Evolutionary conservation across 768 basidiomycete genomes (phyloP).

Genomic region (Calvatia gigantea): DNA sequence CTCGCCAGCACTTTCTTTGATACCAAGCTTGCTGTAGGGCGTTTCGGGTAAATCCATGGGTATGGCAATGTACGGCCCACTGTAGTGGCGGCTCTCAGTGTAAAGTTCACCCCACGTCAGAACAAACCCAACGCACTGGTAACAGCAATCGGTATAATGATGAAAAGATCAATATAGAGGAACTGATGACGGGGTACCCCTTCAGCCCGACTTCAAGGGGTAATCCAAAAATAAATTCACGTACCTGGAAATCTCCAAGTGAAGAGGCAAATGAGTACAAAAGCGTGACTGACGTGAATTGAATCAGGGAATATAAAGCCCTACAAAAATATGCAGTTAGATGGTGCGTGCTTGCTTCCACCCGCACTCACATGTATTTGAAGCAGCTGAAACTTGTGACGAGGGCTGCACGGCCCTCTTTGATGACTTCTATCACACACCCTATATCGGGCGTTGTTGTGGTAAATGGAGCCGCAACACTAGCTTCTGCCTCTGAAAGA

Average conservation of each 20-base stretch:
- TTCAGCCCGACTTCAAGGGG: slow-evolving; percentile 12
- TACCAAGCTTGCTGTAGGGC: slow-evolving; percentile 93
- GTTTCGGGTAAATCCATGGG: slow-evolving; percentile 79
- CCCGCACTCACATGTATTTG: slow-evolving; percentile 88
- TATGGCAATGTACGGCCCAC: slow-evolving; percentile 96
- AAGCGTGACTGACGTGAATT: slow-evolving; percentile 96
- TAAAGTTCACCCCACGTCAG: slow-evolving; percentile 1
- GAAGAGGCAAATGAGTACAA: slow-evolving; percentile 96
- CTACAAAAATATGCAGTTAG: slow-evolving; percentile 44
- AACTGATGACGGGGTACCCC: slow-evolving; percentile 48
- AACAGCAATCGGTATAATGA: slow-evolving; percentile 96
- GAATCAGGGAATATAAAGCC: slow-evolving; percentile 97
- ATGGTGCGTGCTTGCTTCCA: slow-evolving; percentile 9
- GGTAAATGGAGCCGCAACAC: slow-evolving; percentile 97
- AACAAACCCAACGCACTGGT: slow-evolving; percentile 62
- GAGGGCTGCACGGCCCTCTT: slow-evolving; percentile 91
- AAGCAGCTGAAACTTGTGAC: slow-evolving; percentile 99
- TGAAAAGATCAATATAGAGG: slow-evolving; percentile 95
- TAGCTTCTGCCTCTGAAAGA: slow-evolving; percentile 95
- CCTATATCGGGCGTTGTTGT: slow-evolving; percentile 90
- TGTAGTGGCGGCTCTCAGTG: slow-evolving; percentile 27
- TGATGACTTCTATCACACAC: slow-evolving; percentile 95
- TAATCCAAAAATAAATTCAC: slow-evolving; percentile 16
- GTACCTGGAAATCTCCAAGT: slow-evolving; percentile 92
- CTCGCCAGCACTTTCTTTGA: slow-evolving; percentile 94